phyloP scores from a whole-genome alignment of 208 protist species.

The Leishmania amazonensis region DNA sequence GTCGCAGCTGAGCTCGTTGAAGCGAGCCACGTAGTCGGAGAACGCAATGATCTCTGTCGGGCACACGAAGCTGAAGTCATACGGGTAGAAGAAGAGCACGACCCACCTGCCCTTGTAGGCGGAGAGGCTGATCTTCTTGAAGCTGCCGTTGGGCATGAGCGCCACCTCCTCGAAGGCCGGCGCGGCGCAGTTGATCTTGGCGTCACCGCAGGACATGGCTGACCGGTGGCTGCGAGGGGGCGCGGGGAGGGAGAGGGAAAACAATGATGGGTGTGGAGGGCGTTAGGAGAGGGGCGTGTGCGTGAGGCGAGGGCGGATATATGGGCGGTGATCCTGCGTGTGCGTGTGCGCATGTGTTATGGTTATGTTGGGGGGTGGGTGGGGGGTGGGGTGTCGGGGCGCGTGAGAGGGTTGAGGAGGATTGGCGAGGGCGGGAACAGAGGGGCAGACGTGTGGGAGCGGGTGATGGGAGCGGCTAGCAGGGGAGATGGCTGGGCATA shows the following conservation, averaged over 20 bases:
- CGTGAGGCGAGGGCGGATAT: not conserved
- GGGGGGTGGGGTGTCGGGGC: not conserved
- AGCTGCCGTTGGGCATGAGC: constrained; percentile 93
- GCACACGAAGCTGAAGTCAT: constrained; percentile 98
- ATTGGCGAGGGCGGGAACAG: no score
- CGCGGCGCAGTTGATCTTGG: constrained; percentile 75
- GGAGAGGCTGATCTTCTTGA: constrained; percentile 91
- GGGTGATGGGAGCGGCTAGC: not conserved
- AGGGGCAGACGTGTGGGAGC: not conserved
- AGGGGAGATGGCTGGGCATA: not conserved
- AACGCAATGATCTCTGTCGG: constrained; percentile 98
- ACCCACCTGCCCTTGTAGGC: constrained; percentile 95
- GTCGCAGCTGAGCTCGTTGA: constrained; percentile 88
- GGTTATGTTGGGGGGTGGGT: no score
- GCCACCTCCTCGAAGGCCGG: constrained; percentile 91
- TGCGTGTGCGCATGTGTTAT: not conserved
- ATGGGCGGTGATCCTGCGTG: not conserved
- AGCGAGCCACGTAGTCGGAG: constrained; percentile 92
- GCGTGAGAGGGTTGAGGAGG: no score
- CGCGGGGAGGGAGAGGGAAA: not conserved
- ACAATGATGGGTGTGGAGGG: not conserved
- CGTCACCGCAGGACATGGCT: constrained; percentile 5
- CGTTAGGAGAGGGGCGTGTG: not conserved
- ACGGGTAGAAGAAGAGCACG: constrained; percentile 97
- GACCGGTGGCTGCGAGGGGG: not conserved